phyloP scores from a whole-genome alignment of 1,284 basidiomycete species.

The Irpex rosettiformis region DNA sequence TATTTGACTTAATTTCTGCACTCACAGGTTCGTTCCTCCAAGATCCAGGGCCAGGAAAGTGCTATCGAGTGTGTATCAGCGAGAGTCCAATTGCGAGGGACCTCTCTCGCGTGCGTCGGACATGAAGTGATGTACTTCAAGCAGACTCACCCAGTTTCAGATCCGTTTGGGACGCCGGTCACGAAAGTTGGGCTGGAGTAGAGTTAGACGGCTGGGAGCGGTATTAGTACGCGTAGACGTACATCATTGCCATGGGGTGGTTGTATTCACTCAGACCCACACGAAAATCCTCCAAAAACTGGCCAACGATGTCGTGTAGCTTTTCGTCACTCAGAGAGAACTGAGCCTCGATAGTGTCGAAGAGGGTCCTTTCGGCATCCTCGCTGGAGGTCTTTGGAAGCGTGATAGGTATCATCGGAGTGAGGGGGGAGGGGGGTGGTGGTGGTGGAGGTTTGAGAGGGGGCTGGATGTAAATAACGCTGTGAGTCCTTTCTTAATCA shows the following conservation, averaged over 20 bases:
- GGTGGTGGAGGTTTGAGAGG: slow-evolving; percentile 1
- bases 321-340: slow-evolving; percentile 63
- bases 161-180: slow-evolving; percentile 85
- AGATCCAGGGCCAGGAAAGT: slow-evolving; percentile 94
- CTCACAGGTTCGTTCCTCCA: slow-evolving; percentile 92
- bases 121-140: slow-evolving; percentile 1
- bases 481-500: neutral
- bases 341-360: slow-evolving; percentile 56
- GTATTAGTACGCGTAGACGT: slow-evolving; percentile 21
- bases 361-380: slow-evolving; percentile 22
- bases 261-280: slow-evolving; percentile 70
- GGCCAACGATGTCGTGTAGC: slow-evolving; percentile 68
- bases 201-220: slow-evolving; percentile 2
- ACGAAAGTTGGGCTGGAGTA: slow-evolving; percentile 78
- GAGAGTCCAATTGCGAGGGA: slow-evolving; percentile 6
- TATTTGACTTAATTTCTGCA: slow-evolving; percentile 13
- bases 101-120: neutral
- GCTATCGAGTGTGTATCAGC: slow-evolving; percentile 37
- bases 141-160: slow-evolving; percentile 79
- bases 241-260: slow-evolving; percentile 90
- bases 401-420: slow-evolving; percentile 23
- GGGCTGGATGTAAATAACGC: slow-evolving; percentile 2
- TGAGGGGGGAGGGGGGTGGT: slow-evolving; percentile 10
- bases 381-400: slow-evolving; percentile 19
- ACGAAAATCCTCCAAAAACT: slow-evolving; percentile 77